phyloP scores from a whole-genome alignment of 306 rosid genomes.

The Rosa lucieae region DNA sequence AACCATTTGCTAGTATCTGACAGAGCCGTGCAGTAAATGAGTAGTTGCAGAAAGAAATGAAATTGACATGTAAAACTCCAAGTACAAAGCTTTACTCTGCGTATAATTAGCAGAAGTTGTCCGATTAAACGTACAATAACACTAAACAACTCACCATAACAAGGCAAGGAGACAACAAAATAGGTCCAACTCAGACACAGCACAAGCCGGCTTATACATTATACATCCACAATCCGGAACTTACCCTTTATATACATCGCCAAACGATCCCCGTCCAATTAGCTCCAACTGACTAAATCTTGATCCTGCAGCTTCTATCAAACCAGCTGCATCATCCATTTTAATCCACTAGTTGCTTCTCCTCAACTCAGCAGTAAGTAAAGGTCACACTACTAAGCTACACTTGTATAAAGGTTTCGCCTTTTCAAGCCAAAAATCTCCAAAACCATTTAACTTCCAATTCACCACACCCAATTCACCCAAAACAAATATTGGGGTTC shows the following conservation, averaged over 20 bases:
- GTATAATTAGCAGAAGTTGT: conserved; percentile 7
- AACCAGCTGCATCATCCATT: conserved; percentile 80
- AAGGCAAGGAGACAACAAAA: not conserved
- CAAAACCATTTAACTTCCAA: conserved; percentile 23
- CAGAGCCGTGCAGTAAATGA: not conserved
- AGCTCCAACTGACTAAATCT: conserved; percentile 85
- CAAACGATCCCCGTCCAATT: conserved; percentile 96
- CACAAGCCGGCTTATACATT: conserved; percentile 1
- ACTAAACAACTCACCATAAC: not conserved
- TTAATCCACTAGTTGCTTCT: conserved; percentile 33
- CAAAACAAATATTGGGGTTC: conserved; percentile 17
- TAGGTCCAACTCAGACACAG: not conserved
- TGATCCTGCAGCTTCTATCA: conserved; percentile 78
- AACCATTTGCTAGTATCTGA: not conserved
- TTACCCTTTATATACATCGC: conserved; percentile 94
- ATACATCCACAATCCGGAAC: conserved; percentile 31
- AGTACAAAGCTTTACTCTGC: not conserved
- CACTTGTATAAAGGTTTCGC: conserved; percentile 10
- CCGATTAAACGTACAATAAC: not conserved
- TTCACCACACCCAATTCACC: conserved; percentile 36
- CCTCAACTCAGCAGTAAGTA: conserved; percentile 28
- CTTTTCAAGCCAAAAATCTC: conserved; percentile 27
- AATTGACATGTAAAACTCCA: not conserved
- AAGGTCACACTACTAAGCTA: conserved; percentile 33
- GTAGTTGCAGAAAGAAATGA: not conserved